These are phyloP conservation scores for Cryphonectria radicalis DNA, from an alignment of 2,329 filamentous ascomycete species.

Conservation along the genomic window DNA sequence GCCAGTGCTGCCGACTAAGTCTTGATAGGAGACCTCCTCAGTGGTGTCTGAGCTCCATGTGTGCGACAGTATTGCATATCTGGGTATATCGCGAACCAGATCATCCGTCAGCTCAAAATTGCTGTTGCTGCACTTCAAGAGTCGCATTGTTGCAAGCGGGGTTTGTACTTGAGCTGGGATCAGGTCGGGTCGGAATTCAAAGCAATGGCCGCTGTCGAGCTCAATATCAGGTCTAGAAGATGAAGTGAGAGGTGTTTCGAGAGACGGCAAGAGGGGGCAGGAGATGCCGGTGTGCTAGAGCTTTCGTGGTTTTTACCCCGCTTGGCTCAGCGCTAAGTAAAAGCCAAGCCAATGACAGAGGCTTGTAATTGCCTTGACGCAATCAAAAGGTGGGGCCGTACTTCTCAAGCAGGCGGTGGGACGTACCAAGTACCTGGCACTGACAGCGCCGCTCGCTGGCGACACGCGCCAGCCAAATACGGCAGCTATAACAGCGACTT, in stretches of 20 bases:
- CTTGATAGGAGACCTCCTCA: slow-evolving; percentile 29
- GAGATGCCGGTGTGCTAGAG: neutral
- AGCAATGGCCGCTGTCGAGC: neutral
- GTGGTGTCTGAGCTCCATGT: slow-evolving; percentile 31
- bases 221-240: neutral
- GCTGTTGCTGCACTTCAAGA: slow-evolving; percentile 15
- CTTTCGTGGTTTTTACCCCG: neutral
- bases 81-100: slow-evolving; percentile 15
- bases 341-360: neutral
- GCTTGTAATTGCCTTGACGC: no score
- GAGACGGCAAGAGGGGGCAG: neutral
- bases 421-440: no score
- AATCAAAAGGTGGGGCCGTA: no score
- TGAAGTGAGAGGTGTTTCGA: neutral
- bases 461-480: no score
- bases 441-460: no score
- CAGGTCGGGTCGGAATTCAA: neutral
- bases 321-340: neutral
- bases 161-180: neutral
- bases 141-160: slow-evolving; percentile 16
- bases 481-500: no score
- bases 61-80: slow-evolving; percentile 36
- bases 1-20: slow-evolving; percentile 19
- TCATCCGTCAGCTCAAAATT: slow-evolving; percentile 14
- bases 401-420: no score